Conservation (phyloP, 2,329 filamentous ascomycete species). For the Chaetomiaceae sp. region DNA sequence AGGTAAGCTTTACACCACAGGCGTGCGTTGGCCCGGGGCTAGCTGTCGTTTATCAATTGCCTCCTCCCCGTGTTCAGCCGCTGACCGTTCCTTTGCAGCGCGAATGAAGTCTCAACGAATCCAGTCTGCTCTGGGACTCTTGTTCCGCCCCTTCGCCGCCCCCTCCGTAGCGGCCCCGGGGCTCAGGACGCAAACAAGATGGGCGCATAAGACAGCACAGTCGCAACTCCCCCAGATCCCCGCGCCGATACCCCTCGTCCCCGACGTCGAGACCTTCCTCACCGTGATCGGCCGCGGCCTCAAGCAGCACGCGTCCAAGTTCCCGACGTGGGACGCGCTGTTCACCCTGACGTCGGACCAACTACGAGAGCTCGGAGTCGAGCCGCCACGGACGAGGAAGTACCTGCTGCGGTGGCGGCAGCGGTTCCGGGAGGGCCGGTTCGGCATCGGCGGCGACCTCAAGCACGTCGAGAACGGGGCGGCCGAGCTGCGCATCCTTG, state of each 20-base stretch:
- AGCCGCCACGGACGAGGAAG: slow-evolving; percentile 72
- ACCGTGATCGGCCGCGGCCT: slow-evolving; percentile 85
- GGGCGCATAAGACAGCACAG: slow-evolving; percentile 37
- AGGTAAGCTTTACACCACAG: slow-evolving; percentile 11
- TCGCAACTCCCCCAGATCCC: slow-evolving; percentile 46
- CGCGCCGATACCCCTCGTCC: slow-evolving; percentile 74
- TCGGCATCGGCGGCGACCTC: slow-evolving; percentile 78
- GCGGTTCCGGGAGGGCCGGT: slow-evolving; percentile 69
- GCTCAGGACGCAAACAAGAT: slow-evolving; percentile 34
- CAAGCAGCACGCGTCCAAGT: slow-evolving; percentile 74
- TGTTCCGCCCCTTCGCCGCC: slow-evolving; percentile 28
- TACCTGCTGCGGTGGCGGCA: slow-evolving; percentile 88
- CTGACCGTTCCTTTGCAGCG: slow-evolving; percentile 14
- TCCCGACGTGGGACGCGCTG: slow-evolving; percentile 83
- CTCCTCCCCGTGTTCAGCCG: neutral
- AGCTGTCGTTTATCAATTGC: neutral
- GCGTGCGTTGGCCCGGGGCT: neutral
- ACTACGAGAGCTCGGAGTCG: slow-evolving; percentile 76
- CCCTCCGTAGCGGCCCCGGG: slow-evolving; percentile 21
- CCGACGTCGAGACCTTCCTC: slow-evolving; percentile 79
- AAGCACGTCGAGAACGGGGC: slow-evolving; percentile 57
- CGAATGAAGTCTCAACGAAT: slow-evolving; percentile 28
- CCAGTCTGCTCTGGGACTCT: slow-evolving; percentile 24
- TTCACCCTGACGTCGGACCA: slow-evolving; percentile 75
- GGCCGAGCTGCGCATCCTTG: slow-evolving; percentile 45